Conservation (phyloP, 352 stramenopile genomes). For the Albugo laibachii region DNA sequence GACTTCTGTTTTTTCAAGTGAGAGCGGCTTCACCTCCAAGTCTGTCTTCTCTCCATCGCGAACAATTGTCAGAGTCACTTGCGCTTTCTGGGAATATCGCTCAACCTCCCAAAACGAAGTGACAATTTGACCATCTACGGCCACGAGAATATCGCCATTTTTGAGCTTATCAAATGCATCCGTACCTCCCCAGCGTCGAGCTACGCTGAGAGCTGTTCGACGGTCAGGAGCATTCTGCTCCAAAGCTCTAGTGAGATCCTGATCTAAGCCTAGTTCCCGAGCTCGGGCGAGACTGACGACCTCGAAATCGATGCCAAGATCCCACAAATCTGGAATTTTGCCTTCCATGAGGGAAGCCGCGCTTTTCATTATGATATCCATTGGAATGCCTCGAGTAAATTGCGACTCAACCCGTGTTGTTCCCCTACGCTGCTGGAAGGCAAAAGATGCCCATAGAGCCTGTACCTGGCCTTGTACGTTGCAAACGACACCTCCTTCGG, state of each 20-base stretch:
- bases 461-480: slow-evolving; percentile 43
- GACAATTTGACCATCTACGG: slow-evolving; percentile 61
- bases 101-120: slow-evolving; percentile 78
- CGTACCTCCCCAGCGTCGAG: slow-evolving; percentile 51
- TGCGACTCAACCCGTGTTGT: slow-evolving; percentile 68
- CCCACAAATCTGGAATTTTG: slow-evolving; percentile 48
- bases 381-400: slow-evolving; percentile 72
- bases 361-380: slow-evolving; percentile 79
- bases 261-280: slow-evolving; percentile 66
- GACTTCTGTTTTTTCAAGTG: slow-evolving; percentile 71
- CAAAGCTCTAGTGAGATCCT: slow-evolving; percentile 52
- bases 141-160: slow-evolving; percentile 76
- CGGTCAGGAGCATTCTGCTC: slow-evolving; percentile 45
- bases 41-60: slow-evolving; percentile 50
- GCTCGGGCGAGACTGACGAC: slow-evolving; percentile 79
- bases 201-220: slow-evolving; percentile 63
- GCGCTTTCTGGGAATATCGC: slow-evolving; percentile 40
- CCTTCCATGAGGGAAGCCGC: slow-evolving; percentile 46
- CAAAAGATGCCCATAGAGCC: slow-evolving; percentile 78
- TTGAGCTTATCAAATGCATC: slow-evolving; percentile 41
- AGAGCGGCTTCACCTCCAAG: slow-evolving; percentile 52
- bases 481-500: slow-evolving; percentile 63
- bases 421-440: slow-evolving; percentile 52
- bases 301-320: slow-evolving; percentile 72
- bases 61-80: slow-evolving; percentile 72